Evolutionary conservation across 2,329 filamentous ascomycete genomes (phyloP).

Genomic region (Claviceps fusiformis): DNA sequence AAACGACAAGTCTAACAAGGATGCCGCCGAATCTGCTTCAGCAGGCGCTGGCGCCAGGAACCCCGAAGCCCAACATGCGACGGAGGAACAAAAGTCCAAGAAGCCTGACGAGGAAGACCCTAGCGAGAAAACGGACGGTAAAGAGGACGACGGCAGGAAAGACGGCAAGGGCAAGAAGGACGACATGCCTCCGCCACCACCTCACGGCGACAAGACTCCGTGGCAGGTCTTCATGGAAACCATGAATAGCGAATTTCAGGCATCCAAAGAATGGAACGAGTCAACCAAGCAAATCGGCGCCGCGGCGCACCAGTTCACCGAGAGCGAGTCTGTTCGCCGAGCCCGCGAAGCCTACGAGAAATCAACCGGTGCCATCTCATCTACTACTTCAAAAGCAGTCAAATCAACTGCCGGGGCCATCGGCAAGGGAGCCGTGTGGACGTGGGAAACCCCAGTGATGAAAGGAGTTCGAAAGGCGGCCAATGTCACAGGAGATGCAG

Average conservation of each 20-base stretch:
- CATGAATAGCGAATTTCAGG: constrained; percentile 85
- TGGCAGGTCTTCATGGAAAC: constrained; percentile 99
- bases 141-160: constrained; percentile 13
- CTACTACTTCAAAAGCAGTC: constrained; percentile 64
- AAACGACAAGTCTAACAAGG: constrained; percentile 21
- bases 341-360: constrained; percentile 78
- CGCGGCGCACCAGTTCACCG: constrained; percentile 78
- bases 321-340: constrained; percentile 80
- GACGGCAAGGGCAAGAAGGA: constrained; percentile 50
- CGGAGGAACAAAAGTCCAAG: constrained; percentile 31
- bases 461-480: constrained; percentile 83
- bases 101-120: constrained; percentile 27
- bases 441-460: constrained; percentile 89
- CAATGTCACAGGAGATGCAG: constrained; percentile 67
- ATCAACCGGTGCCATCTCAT: constrained; percentile 70
- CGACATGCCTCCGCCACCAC: constrained; percentile 72
- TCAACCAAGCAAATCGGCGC: constrained; percentile 89
- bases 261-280: constrained; percentile 98
- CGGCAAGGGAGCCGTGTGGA: constrained; percentile 87
- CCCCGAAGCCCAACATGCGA: constrained; percentile 19
- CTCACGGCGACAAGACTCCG: constrained; percentile 93
- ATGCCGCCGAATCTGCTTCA: constrained; percentile 8
- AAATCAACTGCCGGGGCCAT: constrained; percentile 78
- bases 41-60: constrained; percentile 21
- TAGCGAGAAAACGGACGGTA: constrained; percentile 32